Evolutionary conservation across 495 filamentous ascomycete species (phyloP), one percentile per base, ranked within the genome.

Genomic region (Aspergillus cavernicola): DNA sequence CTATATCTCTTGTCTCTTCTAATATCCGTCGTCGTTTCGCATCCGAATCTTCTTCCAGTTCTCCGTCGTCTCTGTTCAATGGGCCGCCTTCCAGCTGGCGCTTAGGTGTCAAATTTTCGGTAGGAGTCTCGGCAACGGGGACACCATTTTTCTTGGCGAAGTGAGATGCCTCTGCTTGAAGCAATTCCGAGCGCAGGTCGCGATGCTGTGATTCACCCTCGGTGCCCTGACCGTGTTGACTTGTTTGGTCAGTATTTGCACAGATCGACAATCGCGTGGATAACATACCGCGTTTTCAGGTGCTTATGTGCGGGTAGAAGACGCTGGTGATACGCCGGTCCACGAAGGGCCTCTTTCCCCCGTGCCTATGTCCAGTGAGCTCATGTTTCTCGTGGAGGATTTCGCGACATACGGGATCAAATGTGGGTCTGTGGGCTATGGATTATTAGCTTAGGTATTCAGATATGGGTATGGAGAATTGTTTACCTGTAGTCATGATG

Each of bases 241-340:
- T 86, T 11, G 3, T 23, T n/a, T 19, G 6, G 44, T 74, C 53
- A 69, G 62, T 46, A 8, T 6, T 1, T 11, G 18, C 4, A 9
- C 11, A 13, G 9, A 19, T 1, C 2, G 28, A 15, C 20, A 32
- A 10, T 18, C n/a, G 13, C 19, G 1, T 23, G 10, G 6, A 11
- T 4, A 32, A 43, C 64, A 20, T 79, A 88, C 84, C 90, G 82
- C 53, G 86, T 84, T 72, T 98, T 98, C 60, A 98, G 82, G 61
- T 87, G 83, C 29, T 86, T 97, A 64, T 97, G 85, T 9, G 93
- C 93, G 4, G 93, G 95, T 2, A 96, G 85, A 10, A 97, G 86
- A 47, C 93, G 85, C 76, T 97, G 93, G 68, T 98, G 93, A 72
- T 97, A 97, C 52, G 93, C 93, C 33, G 90, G 88, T 13, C 93